Conservation (phyloP, 257 asterid genomes). For the Apocynum venetum region DNA sequence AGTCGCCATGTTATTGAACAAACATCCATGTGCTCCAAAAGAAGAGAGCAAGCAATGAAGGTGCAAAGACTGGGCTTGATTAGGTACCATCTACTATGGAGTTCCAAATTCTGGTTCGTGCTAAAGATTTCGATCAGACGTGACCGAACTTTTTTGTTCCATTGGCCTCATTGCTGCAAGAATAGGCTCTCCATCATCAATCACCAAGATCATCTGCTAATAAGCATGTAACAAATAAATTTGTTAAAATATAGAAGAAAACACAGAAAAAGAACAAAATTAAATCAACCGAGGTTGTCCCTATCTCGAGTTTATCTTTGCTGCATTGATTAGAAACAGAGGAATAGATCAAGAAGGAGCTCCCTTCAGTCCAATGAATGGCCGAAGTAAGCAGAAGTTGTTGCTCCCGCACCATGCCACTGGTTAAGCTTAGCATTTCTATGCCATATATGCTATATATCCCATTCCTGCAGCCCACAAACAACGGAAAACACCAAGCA, state of each 20-base stretch:
- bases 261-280: neutral
- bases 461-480: neutral
- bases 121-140: no score
- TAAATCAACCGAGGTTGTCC: no score
- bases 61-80: no score
- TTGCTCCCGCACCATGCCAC: constrained; percentile 65
- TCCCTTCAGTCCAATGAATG: constrained; percentile 57
- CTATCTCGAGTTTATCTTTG: no score
- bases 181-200: no score
- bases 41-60: no score
- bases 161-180: neutral
- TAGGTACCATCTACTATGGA: no score
- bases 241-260: neutral
- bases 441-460: neutral
- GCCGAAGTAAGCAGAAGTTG: constrained; percentile 37
- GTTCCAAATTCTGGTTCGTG: no score
- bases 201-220: neutral
- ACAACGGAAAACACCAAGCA: constrained; percentile 8
- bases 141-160: no score
- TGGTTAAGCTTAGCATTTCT: constrained; percentile 31
- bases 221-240: neutral
- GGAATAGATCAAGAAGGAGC: constrained; percentile 26
- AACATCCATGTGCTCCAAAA: no score
- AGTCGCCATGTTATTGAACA: no score
- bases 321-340: no score